phyloP scores from a whole-genome alignment of 1,284 basidiomycete species.

The Boletus semigastroideus region DNA sequence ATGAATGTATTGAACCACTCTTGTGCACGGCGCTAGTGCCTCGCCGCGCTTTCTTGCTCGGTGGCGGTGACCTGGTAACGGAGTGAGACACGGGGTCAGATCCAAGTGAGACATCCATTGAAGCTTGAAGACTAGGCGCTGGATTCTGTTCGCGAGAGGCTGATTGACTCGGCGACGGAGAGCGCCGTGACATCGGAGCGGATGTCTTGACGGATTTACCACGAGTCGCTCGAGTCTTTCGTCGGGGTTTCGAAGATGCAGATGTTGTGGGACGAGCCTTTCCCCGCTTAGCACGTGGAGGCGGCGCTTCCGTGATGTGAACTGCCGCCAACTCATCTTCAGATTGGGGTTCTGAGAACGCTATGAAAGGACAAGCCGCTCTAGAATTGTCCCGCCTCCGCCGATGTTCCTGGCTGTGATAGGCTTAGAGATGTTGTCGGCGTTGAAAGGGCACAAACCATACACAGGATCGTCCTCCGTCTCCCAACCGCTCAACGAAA shows the following conservation, averaged over 20 bases:
- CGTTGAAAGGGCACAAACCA: constrained; percentile 19
- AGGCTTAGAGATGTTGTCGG: constrained; percentile 10
- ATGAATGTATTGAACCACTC: constrained; percentile 4
- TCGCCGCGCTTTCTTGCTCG: neutral
- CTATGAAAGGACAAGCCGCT: constrained; percentile 54
- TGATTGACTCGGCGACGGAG: constrained; percentile 16
- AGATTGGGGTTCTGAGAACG: constrained; percentile 18
- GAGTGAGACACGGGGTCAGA: neutral
- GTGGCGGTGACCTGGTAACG: neutral
- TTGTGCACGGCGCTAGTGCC: neutral
- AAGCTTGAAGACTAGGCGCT: neutral
- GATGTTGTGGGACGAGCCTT: constrained; percentile 16
- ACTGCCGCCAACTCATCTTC: constrained; percentile 13
- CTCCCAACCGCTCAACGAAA: constrained; percentile 79
- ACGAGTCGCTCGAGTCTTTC: constrained; percentile 23
- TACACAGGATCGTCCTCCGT: constrained; percentile 77
- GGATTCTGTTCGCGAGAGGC: neutral
- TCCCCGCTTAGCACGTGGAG: constrained; percentile 19
- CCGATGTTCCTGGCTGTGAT: constrained; percentile 59
- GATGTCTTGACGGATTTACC: constrained; percentile 23
- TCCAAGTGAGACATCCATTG: neutral
- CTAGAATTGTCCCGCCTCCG: constrained; percentile 48
- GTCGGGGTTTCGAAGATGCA: constrained; percentile 21
- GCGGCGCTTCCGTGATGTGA: constrained; percentile 3
- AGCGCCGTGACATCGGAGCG: constrained; percentile 3